Conservation (phyloP, 1,139 yeast genomes). For the Taphrina sp. region DNA sequence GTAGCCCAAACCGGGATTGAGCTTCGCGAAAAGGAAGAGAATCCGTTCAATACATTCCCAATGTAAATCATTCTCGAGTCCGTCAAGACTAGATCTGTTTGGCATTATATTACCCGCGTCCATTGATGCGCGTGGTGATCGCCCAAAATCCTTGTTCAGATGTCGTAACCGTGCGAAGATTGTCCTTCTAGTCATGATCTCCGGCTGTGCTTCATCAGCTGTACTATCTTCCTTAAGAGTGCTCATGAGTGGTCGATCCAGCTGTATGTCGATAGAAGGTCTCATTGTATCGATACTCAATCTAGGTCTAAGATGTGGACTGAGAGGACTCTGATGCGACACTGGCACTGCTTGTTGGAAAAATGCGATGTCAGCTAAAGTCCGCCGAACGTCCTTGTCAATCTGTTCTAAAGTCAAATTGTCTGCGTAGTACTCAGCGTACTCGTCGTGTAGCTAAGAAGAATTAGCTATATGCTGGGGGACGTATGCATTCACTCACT, state of each 20-base stretch:
- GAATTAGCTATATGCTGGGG: no score
- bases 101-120: slow-evolving; percentile 1
- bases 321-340: background rate
- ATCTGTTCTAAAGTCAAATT: slow-evolving; percentile 16
- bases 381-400: slow-evolving; percentile 30
- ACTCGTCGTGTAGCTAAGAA: no score
- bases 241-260: background rate
- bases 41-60: slow-evolving; percentile 24
- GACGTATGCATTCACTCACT: background rate
- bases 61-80: slow-evolving; percentile 11
- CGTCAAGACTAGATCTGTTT: no score
- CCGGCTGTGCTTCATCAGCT: background rate
- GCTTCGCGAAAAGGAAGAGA: slow-evolving; percentile 18
- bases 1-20: slow-evolving; percentile 26
- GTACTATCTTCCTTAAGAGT: background rate
- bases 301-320: background rate
- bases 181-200: slow-evolving; percentile 7
- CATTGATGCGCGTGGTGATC: background rate
- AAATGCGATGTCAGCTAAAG: slow-evolving; percentile 22
- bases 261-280: background rate
- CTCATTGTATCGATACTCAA: background rate
- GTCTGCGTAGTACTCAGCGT: slow-evolving; percentile 10
- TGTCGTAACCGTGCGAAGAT: slow-evolving; percentile 10
- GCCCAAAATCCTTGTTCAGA: slow-evolving; percentile 2
- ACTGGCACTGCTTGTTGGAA: slow-evolving; percentile 9